Percentiles rank a stretch among this genome's conserved stretches.
phyloP scores from a whole-genome alignment of 176 grass and related monocot genomes.

The Alopecurus myosuroides region DNA sequence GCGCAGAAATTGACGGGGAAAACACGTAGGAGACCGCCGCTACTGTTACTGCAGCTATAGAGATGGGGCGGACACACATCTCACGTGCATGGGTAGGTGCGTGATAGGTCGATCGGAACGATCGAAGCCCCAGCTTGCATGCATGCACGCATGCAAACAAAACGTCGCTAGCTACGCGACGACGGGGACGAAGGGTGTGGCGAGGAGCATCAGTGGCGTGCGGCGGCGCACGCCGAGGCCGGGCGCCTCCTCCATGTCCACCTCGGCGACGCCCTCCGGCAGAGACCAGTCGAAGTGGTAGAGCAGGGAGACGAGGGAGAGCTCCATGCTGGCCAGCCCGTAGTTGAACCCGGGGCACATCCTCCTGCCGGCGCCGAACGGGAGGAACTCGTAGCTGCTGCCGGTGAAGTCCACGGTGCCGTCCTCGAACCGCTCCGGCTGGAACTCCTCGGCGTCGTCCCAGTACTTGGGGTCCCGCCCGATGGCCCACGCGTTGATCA shows the following conservation, averaged over 20 bases:
- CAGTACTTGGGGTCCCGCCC: constrained; percentile 39
- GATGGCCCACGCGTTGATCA: constrained; percentile 37
- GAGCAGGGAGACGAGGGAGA: constrained; percentile 13
- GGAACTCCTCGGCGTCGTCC: constrained; percentile 45
- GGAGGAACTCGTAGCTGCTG: constrained; percentile 41
- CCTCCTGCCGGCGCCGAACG: constrained; percentile 21
- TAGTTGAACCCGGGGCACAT: constrained; percentile 51
- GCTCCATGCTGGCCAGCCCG: constrained; percentile 45
- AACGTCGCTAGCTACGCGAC: not conserved
- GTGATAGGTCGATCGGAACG: not conserved
- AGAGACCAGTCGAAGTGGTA: constrained; percentile 47
- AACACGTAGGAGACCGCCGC: not conserved
- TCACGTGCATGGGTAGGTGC: not conserved
- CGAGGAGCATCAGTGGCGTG: constrained; percentile 30
- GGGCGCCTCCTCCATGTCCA: constrained; percentile 36
- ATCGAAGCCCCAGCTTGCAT: not conserved
- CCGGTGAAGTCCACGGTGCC: constrained; percentile 28
- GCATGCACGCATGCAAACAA: not conserved
- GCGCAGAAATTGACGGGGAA: not conserved
- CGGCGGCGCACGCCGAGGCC: constrained; percentile 39
- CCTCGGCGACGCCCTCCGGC: constrained; percentile 8
- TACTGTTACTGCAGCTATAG: too few relatives aligned
- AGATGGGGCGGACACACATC: not conserved
- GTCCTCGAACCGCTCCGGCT: constrained; percentile 37
- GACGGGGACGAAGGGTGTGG: constrained; percentile 25